Base-by-base conservation (phyloP, 176 grass and related monocot species). In the Triticum timopheevii region DNA sequence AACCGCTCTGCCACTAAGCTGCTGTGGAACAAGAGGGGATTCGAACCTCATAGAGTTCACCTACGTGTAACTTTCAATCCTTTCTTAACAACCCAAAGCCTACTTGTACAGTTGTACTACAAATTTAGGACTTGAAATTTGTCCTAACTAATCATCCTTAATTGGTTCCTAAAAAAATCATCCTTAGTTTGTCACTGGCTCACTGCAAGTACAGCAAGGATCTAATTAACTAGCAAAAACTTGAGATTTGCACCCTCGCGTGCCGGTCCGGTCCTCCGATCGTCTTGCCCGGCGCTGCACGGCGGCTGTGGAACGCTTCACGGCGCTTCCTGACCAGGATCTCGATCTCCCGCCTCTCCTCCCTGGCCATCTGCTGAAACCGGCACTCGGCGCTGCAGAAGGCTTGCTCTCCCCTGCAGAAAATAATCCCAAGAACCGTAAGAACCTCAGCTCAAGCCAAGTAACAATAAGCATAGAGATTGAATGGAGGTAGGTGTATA, bases 371-470 rank as follows among this genome's bases (percentile, higher is more conserved):
- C 24, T 96, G 87, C 38, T 68, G 84, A 45, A 47, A 42, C 33
- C 91, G 83, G 82, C 94, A 96, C n/a, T 88, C 91, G 1, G 61
- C 59, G 49, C 89, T 86, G 72, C 94, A 96, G 35, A 93, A 96
- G 19, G 80, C 87, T 1, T 93, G 86, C 68, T 91, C 91, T 63
- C 92, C 92, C 86, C 94, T 93, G 94, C 65, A 81, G 36, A 80
- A 80, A 80, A 23, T 16, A n/a, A 66, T 8, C 16, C 24, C 36
- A 61, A 34, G 12, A 80, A 52, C 35, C 23, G 2, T 71, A n/a
- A 47, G 67, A 47, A 10, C 2, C 27, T 83, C 23, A 38, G 10
- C 42, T 13, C 33, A 74, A 6, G 15, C 6, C 52, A 75, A 11
- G 72, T 4, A 49, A 74, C 2, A 16, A 1, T 3, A 6, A 75